A percentile compares a stretch with the other conserved stretches of the same genome.
phyloP scores from a whole-genome alignment of 805 yeast genomes.

The Candida gorgasii region DNA sequence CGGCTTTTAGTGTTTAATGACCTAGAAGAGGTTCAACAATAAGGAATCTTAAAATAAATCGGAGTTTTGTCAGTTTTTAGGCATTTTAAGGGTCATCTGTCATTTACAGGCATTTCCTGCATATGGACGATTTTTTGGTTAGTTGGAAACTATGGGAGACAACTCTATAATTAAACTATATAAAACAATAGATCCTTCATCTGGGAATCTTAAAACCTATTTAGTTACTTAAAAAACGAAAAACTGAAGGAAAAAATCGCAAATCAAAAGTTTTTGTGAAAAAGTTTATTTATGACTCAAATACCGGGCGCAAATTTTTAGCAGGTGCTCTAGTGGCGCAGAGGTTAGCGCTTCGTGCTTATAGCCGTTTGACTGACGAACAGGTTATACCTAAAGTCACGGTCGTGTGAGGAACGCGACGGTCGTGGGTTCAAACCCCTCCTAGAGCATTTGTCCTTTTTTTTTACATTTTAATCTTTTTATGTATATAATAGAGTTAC shows the following conservation, averaged over 20 bases:
- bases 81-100: no score
- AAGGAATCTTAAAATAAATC: no score
- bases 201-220: no score
- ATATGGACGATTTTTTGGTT: no score
- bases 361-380: conserved; percentile 45
- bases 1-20: no score
- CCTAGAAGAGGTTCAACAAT: no score
- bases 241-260: not conserved
- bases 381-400: conserved; percentile 49
- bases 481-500: not conserved
- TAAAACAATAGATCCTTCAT: no score
- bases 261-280: not conserved
- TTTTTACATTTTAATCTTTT: conserved; percentile 12
- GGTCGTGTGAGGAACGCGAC: conserved; percentile 58
- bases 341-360: conserved; percentile 58
- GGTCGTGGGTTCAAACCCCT: conserved; percentile 58
- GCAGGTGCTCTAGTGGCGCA: conserved; percentile 49
- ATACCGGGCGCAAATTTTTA: conserved; percentile 3
- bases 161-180: no score
- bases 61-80: no score
- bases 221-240: not conserved
- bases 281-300: not conserved
- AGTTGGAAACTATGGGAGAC: no score
- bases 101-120: no score
- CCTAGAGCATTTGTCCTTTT: conserved; percentile 49